phyloP scores from a whole-genome alignment of 129 eudicot genomes.

The Escallonia herrerae region DNA sequence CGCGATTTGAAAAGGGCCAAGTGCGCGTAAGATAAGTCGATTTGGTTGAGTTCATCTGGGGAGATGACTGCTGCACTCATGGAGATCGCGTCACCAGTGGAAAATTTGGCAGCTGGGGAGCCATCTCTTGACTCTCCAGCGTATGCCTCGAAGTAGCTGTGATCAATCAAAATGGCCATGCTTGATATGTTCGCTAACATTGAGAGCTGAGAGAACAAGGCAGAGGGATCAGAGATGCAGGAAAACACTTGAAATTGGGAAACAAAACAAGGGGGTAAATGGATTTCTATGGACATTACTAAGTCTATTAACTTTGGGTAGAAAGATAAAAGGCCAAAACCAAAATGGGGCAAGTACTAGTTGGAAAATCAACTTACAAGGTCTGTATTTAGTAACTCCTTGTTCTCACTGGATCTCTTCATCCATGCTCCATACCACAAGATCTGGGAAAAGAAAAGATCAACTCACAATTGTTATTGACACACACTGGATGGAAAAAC shows the following conservation, averaged over 20 bases:
- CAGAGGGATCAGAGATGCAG: background rate
- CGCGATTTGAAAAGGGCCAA: constrained; percentile 47
- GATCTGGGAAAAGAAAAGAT: constrained; percentile 24
- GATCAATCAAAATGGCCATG: constrained; percentile 50
- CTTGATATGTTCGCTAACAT: constrained; percentile 31
- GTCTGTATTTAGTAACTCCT: constrained; percentile 30
- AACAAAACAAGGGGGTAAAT: no score
- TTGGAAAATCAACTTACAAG: constrained; percentile 37
- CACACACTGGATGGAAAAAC: background rate
- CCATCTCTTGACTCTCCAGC: constrained; percentile 60
- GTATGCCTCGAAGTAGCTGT: constrained; percentile 46
- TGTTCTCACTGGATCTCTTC: constrained; percentile 49
- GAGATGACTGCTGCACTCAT: constrained; percentile 28
- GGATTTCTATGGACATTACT: no score
- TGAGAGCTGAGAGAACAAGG: constrained; percentile 24
- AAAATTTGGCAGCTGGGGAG: constrained; percentile 50
- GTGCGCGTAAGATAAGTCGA: constrained; percentile 30
- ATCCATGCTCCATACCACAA: constrained; percentile 89
- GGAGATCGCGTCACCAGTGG: constrained; percentile 53
- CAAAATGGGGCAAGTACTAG: background rate
- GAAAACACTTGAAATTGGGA: no score
- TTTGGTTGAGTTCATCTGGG: background rate
- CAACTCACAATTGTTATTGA: background rate
- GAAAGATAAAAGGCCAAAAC: background rate
- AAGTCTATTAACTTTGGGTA: background rate